These are phyloP conservation scores for Syncephalis plumigaleata DNA, from an alignment of 371 early-diverging fungal genomes.

Conservation along the genomic window DNA sequence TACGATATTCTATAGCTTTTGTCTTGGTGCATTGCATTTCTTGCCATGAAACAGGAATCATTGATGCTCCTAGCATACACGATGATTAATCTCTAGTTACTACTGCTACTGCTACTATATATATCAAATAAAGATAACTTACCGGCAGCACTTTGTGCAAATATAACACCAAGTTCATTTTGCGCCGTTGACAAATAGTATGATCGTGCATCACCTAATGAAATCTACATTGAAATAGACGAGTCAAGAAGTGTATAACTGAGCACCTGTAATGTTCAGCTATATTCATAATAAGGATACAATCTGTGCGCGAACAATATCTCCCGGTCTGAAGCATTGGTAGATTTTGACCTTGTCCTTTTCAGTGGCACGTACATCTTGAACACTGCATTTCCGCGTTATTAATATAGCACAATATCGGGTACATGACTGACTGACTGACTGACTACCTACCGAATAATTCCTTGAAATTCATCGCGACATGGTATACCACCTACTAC, in stretches of 20 bases:
- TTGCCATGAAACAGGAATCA: slow-evolving; percentile 95
- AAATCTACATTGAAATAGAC: slow-evolving; percentile 37
- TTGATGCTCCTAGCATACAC: slow-evolving; percentile 44
- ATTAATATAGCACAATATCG: background rate
- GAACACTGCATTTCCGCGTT: slow-evolving; percentile 23
- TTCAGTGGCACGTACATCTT: slow-evolving; percentile 89
- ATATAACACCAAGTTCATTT: slow-evolving; percentile 88
- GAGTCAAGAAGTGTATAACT: too few species aligned
- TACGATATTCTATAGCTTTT: slow-evolving; percentile 63
- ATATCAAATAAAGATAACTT: slow-evolving; percentile 2
- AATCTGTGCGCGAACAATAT: slow-evolving; percentile 73
- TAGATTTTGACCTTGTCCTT: slow-evolving; percentile 85
- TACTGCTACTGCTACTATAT: background rate
- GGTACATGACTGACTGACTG: background rate
- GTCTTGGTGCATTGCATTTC: slow-evolving; percentile 94
- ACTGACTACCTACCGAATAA: slow-evolving; percentile 36
- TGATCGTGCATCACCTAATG: slow-evolving; percentile 81
- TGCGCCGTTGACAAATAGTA: slow-evolving; percentile 83
- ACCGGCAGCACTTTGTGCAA: slow-evolving; percentile 74
- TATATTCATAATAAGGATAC: slow-evolving; percentile 9
- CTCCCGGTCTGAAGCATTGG: slow-evolving; percentile 86
- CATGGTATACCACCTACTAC: slow-evolving; percentile 73
- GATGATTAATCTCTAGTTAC: background rate
- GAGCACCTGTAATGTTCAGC: background rate
- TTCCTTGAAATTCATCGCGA: slow-evolving; percentile 82